Conservation (phyloP, 176 grass and related monocot genomes). For the Lolium multiflorum region DNA sequence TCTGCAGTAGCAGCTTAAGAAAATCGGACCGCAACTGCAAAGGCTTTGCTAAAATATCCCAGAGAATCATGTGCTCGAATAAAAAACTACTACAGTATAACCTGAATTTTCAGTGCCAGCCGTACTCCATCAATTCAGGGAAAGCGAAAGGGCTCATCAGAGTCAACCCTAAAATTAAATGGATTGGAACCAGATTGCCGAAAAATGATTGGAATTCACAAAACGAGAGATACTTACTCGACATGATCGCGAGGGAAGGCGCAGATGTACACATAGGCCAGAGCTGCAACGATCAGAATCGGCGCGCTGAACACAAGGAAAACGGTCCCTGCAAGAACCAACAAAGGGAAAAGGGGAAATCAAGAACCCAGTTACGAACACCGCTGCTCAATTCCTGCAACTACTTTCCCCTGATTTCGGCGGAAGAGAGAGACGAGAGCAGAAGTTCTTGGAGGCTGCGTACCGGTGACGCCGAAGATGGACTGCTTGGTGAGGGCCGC, state of each 20-base stretch:
- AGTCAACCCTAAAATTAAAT: not conserved
- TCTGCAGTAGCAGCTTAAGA: not conserved
- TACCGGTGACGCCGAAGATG: constrained; percentile 71
- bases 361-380: not conserved
- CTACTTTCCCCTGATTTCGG: not conserved
- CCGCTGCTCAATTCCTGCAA: constrained; percentile 6
- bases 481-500: constrained; percentile 30
- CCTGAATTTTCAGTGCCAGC: not conserved
- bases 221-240: constrained; percentile 49
- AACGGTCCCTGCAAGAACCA: constrained; percentile 59
- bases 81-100: not conserved
- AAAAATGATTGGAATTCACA: constrained; percentile 17
- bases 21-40: not conserved
- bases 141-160: not conserved
- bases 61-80: not conserved
- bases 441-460: not conserved
- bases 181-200: not conserved
- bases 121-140: not conserved
- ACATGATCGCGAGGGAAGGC: constrained; percentile 61
- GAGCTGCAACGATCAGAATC: constrained; percentile 64
- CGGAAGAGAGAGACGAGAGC: not conserved
- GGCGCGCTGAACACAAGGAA: constrained; percentile 81
- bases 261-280: constrained; percentile 73
- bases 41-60: not conserved
- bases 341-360: not conserved